Conservation (phyloP, 768 basidiomycete genomes). For the Leccinellum luteum region DNA sequence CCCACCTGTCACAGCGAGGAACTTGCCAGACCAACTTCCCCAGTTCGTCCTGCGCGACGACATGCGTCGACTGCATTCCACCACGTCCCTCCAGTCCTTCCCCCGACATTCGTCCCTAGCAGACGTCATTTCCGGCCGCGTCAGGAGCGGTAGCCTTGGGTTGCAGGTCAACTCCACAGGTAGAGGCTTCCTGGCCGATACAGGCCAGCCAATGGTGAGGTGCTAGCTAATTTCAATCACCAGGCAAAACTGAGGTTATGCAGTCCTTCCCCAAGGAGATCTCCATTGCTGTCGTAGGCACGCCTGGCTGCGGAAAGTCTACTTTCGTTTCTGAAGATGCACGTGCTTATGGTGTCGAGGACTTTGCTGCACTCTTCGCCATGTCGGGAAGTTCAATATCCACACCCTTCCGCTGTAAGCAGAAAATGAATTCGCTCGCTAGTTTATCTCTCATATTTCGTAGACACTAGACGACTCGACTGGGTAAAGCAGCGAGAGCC, state of each 20-base stretch:
- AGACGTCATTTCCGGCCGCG: constrained; percentile 41
- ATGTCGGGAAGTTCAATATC: constrained; percentile 33
- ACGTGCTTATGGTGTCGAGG: constrained; percentile 54
- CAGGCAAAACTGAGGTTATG: constrained; percentile 7
- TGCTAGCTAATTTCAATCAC: background rate
- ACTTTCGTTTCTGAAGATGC: constrained; percentile 77
- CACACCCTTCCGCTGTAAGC: constrained; percentile 42
- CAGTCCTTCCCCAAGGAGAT: constrained; percentile 36
- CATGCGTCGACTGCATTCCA: constrained; percentile 36
- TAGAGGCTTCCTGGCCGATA: constrained; percentile 20
- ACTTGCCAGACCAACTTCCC: constrained; percentile 35
- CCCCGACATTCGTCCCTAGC: constrained; percentile 31
- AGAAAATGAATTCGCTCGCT: background rate
- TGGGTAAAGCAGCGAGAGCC: constrained; percentile 40
- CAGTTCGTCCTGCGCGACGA: constrained; percentile 39
- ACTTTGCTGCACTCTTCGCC: constrained; percentile 35
- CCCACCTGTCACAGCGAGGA: constrained; percentile 30
- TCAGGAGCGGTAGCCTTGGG: constrained; percentile 63
- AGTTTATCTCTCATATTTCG: constrained; percentile 22
- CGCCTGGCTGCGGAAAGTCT: constrained; percentile 80
- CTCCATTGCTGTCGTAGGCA: constrained; percentile 78
- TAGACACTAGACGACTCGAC: constrained; percentile 34
- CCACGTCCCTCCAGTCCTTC: constrained; percentile 39
- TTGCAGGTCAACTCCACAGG: constrained; percentile 33
- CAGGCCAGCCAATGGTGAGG: constrained; percentile 25